A percentile compares a stretch with the other conserved stretches of the same genome.
phyloP scores from a whole-genome alignment of 2,329 filamentous ascomycete species.

The Fusarium udum region DNA sequence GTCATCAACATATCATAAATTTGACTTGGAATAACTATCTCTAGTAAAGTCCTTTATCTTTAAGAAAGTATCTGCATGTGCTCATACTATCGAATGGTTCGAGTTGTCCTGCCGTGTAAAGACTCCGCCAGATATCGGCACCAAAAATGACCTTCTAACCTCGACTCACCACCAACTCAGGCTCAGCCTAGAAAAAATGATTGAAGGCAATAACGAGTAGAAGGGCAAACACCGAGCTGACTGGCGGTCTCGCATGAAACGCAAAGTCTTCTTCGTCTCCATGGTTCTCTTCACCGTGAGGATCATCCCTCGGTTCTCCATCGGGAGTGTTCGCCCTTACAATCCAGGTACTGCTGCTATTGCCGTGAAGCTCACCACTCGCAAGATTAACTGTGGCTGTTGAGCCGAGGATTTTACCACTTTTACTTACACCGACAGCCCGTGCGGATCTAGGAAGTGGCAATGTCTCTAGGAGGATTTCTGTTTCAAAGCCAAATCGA shows the following conservation, averaged over 20 bases:
- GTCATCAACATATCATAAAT: neutral
- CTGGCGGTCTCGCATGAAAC: neutral
- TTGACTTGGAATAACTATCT: slow-evolving; percentile 1
- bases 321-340: slow-evolving; percentile 2
- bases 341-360: slow-evolving; percentile 36
- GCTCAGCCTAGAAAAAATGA: slow-evolving; percentile 9
- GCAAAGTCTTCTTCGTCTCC: slow-evolving; percentile 23
- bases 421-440: slow-evolving; percentile 26
- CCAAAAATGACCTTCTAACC: slow-evolving; percentile 16
- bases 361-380: slow-evolving; percentile 31
- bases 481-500: slow-evolving; percentile 35
- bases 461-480: slow-evolving; percentile 11
- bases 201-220: slow-evolving; percentile 17
- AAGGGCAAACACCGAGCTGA: slow-evolving; percentile 15
- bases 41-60: neutral
- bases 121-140: slow-evolving; percentile 23
- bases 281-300: neutral
- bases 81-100: slow-evolving; percentile 8
- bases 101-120: neutral
- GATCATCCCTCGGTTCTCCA: neutral
- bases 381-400: slow-evolving; percentile 32
- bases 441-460: slow-evolving; percentile 22
- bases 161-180: neutral
- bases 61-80: neutral
- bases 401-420: slow-evolving; percentile 32